Evolutionary conservation across 768 basidiomycete species (phyloP).

Genomic region (Auriscalpium vulgare): DNA sequence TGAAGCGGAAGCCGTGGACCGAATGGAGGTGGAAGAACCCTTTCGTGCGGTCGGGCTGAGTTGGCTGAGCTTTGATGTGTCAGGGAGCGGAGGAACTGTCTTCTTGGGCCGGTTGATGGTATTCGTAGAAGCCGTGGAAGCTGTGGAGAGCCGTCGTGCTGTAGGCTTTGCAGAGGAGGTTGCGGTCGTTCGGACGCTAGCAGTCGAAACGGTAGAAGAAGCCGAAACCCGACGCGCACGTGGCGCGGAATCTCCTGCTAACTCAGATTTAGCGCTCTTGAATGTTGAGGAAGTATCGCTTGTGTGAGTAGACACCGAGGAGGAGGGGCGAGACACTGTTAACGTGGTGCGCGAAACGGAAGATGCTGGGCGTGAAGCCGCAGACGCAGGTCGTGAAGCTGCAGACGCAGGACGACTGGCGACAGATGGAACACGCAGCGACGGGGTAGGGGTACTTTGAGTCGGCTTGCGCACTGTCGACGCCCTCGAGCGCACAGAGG

Average conservation of each 20-base stretch:
- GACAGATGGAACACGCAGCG: conserved; percentile 10
- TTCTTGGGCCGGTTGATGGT: conserved; percentile 6
- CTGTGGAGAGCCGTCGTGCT: conserved; percentile 8
- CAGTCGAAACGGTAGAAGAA: conserved; percentile 25
- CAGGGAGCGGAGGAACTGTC: conserved; percentile 8
- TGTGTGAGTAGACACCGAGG: conserved; percentile 20
- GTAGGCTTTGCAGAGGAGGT: conserved; percentile 14
- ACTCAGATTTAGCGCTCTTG: conserved; percentile 35
- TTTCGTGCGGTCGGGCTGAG: conserved; percentile 1
- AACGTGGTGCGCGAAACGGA: conserved; percentile 20
- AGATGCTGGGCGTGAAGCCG: conserved; percentile 19
- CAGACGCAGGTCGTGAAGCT: conserved; percentile 10
- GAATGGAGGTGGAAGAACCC: conserved; percentile 10
- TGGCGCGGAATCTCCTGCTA: conserved; percentile 25
- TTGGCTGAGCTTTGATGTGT: conserved; percentile 3
- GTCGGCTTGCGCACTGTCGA: conserved; percentile 30
- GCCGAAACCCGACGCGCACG: conserved; percentile 24
- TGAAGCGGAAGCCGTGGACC: conserved; percentile 14
- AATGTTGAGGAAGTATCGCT: conserved; percentile 36
- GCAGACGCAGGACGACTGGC: conserved; percentile 16
- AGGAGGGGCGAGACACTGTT: conserved; percentile 10
- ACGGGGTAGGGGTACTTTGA: conserved; percentile 12
- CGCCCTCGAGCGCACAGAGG: conserved; percentile 27
- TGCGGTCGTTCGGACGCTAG: conserved; percentile 23
- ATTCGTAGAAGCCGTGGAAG: conserved; percentile 11